Percentiles rank a stretch among this genome's conserved stretches.
Conservation (phyloP, 768 basidiomycete species). For the Tricholomella constricta region DNA sequence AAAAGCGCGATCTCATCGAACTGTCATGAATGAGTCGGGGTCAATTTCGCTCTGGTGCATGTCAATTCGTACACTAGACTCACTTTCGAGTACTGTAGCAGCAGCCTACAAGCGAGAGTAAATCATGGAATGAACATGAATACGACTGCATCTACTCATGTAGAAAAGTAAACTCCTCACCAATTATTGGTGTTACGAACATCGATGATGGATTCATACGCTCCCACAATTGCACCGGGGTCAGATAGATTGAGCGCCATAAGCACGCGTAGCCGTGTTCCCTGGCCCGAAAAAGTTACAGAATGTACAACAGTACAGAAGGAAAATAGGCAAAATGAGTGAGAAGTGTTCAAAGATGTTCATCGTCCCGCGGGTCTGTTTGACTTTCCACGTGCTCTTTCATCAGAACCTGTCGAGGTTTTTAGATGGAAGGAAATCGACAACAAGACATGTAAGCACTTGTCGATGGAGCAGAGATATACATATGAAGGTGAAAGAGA, state of each 20-base stretch:
- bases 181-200: conserved; percentile 18
- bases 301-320: neutral
- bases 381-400: conserved; percentile 10
- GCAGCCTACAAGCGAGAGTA: conserved; percentile 11
- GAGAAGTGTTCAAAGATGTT: neutral
- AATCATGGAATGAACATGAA: neutral
- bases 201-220: conserved; percentile 22
- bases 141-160: neutral
- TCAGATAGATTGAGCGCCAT: conserved; percentile 23
- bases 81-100: conserved; percentile 24
- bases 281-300: conserved; percentile 1
- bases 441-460: neutral
- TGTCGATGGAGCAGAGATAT: no score
- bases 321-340: neutral
- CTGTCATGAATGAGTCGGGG: conserved; percentile 22
- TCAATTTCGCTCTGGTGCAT: conserved; percentile 7
- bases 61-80: conserved; percentile 1
- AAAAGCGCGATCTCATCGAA: conserved; percentile 41
- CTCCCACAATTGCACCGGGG: conserved; percentile 19
- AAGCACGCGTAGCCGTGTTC: neutral
- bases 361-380: neutral
- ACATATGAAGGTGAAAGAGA: no score
- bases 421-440: neutral
- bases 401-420: no score
- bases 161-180: conserved; percentile 4